Base-by-base conservation (phyloP, 78 protist species). In the slime mould (Dictyostelium discoideum) region DNA sequence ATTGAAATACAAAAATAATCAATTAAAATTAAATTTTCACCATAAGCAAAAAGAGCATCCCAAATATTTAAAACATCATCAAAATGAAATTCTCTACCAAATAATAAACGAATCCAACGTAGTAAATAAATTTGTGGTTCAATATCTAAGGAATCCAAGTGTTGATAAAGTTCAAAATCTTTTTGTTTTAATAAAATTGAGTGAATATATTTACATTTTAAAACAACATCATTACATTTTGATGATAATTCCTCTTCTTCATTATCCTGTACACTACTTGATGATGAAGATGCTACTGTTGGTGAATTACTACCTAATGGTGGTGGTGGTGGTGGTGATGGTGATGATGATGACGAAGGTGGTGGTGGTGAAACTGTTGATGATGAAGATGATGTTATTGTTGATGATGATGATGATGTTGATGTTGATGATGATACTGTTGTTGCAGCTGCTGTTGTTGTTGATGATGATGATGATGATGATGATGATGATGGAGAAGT, bases 31-130 rank as follows among this genome's bases (percentile, higher is more conserved):
- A 90, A 72, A 46, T 81, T 65, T 1, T 82, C 88, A 3, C 94
- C 87, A 85, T 92, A 85, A 3, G 98, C 93, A 77, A 97, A 96
- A 20, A 97, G 32, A 81, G 89, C 86, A 57, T 97, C 98, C 98
- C 98, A 97, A 24, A 97, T 92, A 48, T 65, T 54, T 39, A 95
- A 44, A 44, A 96, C 95, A 86, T 97, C 98, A 3, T 93, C 97
- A 24, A 97, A 85, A 74, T 94, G 96, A 80, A 97, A 97, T 57
- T 97, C 98, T 63, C 98, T 88, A 14, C 97, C 97, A 89, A 97
- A 95, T 39, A 97, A 80, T 44, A 97, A 96, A 26, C 97, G 57
- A 39, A 97, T 74, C 98, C 98, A 97, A 46, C 98, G 92, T 3
- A 92, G 67, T 42, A 90, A 39, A 77, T 92, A 96, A 46, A 96